phyloP scores from a whole-genome alignment of 371 early-diverging fungal species.

The Saksenaea vasiformis region DNA sequence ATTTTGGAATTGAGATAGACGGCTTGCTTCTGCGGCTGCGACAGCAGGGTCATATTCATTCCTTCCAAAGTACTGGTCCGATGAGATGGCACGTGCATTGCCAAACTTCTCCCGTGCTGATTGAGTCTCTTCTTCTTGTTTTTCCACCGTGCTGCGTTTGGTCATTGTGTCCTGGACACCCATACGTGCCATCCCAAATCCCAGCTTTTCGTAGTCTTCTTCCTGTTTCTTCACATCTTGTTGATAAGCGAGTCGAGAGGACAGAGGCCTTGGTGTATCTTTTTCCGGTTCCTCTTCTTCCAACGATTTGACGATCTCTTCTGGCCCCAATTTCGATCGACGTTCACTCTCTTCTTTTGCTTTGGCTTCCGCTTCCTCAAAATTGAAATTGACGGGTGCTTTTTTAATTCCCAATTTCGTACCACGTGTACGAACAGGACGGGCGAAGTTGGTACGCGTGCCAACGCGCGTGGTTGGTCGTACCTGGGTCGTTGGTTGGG shows the following conservation, averaged over 20 bases:
- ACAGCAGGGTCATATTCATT: constrained; percentile 66
- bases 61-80: constrained; percentile 90
- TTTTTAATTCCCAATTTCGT: constrained; percentile 84
- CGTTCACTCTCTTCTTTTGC: constrained; percentile 85
- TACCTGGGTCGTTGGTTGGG: constrained; percentile 7
- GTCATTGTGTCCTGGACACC: constrained; percentile 17
- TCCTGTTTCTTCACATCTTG: constrained; percentile 15
- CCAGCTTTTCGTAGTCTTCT: constrained; percentile 73
- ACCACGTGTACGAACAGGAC: constrained; percentile 53
- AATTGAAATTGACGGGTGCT: constrained; percentile 75
- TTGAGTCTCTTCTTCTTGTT: constrained; percentile 28
- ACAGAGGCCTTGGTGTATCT: constrained; percentile 18
- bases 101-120: constrained; percentile 72
- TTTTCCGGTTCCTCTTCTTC: constrained; percentile 11
- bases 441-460: constrained; percentile 28
- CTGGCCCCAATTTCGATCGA: constrained; percentile 74
- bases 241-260: constrained; percentile 29
- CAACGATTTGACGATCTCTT: constrained; percentile 53
- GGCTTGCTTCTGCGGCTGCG: constrained; percentile 63
- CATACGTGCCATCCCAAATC: constrained; percentile 77
- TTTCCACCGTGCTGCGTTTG: constrained; percentile 16
- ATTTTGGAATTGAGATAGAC: constrained; percentile 73
- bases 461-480: constrained; percentile 10
- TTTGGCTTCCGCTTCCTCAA: constrained; percentile 90
- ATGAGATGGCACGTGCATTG: constrained; percentile 79